A percentile compares a stretch with the other conserved stretches of the same genome.
These are phyloP conservation scores for Exophiala alcalophila DNA, from an alignment of 2,329 filamentous ascomycete genomes.

Conservation along the genomic window DNA sequence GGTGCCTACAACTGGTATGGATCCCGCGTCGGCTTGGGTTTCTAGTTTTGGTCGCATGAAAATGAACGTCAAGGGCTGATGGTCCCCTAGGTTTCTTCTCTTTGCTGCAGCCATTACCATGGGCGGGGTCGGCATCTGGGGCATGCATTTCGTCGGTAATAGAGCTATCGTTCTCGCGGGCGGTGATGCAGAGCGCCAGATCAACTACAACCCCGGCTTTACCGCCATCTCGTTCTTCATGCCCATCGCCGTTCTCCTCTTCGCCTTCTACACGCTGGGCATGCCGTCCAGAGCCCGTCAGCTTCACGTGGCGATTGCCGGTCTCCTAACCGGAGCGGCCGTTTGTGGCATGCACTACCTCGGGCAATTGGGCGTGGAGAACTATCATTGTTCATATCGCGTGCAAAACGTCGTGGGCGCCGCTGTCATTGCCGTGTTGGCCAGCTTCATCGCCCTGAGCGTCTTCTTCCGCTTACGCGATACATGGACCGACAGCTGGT, in stretches of 20 bases:
- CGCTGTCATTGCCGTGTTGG: slow-evolving; percentile 67
- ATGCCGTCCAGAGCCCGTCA: slow-evolving; percentile 57
- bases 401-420: slow-evolving; percentile 63
- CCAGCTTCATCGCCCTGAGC: slow-evolving; percentile 66
- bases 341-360: slow-evolving; percentile 86
- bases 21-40: no score
- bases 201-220: slow-evolving; percentile 68
- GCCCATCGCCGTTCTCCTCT: slow-evolving; percentile 69
- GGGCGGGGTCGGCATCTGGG: slow-evolving; percentile 73
- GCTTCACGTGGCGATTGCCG: slow-evolving; percentile 60
- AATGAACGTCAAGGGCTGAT: no score
- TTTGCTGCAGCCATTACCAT: slow-evolving; percentile 65
- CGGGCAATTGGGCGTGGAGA: slow-evolving; percentile 76
- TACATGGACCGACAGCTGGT: slow-evolving; percentile 74
- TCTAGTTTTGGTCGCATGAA: no score
- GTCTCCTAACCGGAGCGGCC: slow-evolving; percentile 67
- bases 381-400: slow-evolving; percentile 67
- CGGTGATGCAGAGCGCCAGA: slow-evolving; percentile 62
- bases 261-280: slow-evolving; percentile 69
- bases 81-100: slow-evolving; percentile 58
- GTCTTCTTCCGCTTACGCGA: slow-evolving; percentile 76
- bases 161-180: slow-evolving; percentile 69
- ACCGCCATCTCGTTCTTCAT: slow-evolving; percentile 77
- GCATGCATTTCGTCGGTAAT: slow-evolving; percentile 78
- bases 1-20: slow-evolving; percentile 69